These are phyloP conservation scores for Hericium alpestre DNA, from an alignment of 768 basidiomycete species.

Conservation along the genomic window DNA sequence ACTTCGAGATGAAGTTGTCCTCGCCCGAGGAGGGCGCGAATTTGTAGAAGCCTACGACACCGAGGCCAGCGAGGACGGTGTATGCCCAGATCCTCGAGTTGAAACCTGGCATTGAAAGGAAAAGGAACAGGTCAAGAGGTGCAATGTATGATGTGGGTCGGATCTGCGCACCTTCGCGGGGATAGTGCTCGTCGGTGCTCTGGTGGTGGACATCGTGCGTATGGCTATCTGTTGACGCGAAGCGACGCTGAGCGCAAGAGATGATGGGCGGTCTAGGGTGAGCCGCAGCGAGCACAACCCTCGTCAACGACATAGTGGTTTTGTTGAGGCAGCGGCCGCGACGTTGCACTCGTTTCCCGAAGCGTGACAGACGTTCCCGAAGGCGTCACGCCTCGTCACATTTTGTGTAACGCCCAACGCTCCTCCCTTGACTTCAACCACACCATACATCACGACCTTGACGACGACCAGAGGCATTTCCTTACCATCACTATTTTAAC, in stretches of 20 bases:
- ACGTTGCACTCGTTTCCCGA: too few species aligned
- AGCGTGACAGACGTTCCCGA: too few species aligned
- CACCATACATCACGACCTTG: too few species aligned
- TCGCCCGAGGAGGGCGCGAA: conserved; percentile 53
- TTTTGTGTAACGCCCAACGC: too few species aligned
- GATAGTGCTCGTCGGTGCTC: conserved; percentile 32
- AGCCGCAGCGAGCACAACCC: conserved; percentile 1
- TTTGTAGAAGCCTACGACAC: conserved; percentile 50
- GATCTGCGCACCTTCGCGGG: conserved; percentile 45
- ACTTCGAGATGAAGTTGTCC: conserved; percentile 55
- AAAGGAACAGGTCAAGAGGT: neutral
- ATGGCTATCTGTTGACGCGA: conserved; percentile 11
- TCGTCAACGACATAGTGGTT: conserved; percentile 9
- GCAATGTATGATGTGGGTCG: neutral
- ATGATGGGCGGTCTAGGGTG: conserved; percentile 2
- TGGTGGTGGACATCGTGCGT: conserved; percentile 30
- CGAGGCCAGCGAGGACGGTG: conserved; percentile 39
- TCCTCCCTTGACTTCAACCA: too few species aligned
- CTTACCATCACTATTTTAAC: too few species aligned
- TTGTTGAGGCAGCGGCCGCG: too few species aligned
- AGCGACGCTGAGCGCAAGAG: conserved; percentile 17
- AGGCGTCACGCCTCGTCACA: too few species aligned
- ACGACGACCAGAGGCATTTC: too few species aligned
- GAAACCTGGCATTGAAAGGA: conserved; percentile 37
- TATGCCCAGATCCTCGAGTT: conserved; percentile 58